Evolutionary conservation across 768 basidiomycete genomes (phyloP).

Genomic region (Russula compacta): DNA sequence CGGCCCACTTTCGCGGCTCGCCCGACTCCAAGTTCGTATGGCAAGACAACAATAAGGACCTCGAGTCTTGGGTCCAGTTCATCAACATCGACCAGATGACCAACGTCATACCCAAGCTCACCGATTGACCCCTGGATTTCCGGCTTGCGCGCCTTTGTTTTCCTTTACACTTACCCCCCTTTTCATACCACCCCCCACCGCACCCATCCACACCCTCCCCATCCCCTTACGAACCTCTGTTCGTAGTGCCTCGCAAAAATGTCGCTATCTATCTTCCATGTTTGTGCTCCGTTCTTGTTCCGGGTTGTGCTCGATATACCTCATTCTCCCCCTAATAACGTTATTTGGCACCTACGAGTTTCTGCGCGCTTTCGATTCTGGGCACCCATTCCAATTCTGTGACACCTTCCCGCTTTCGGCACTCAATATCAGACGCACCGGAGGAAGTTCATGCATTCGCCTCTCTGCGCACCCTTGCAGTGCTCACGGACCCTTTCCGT

Average conservation of each 20-base stretch:
- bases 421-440: background rate
- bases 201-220: background rate
- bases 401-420: conserved; percentile 3
- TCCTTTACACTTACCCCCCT: background rate
- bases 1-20: conserved; percentile 66
- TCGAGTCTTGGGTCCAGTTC: conserved; percentile 79
- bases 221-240: background rate
- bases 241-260: background rate
- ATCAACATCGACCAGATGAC: conserved; percentile 76
- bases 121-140: conserved; percentile 32
- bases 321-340: conserved; percentile 5
- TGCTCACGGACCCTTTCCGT: background rate
- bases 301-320: conserved; percentile 16
- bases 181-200: background rate
- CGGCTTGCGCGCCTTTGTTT: background rate
- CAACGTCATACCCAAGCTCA: conserved; percentile 67
- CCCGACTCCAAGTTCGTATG: conserved; percentile 61
- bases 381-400: conserved; percentile 3
- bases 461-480: background rate
- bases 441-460: background rate
- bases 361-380: background rate
- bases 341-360: background rate
- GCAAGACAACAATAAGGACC: conserved; percentile 54
- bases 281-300: background rate
- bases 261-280: background rate